phyloP scores from a whole-genome alignment of 2,329 filamentous ascomycete species.

The Dothideomycetes sp. region DNA sequence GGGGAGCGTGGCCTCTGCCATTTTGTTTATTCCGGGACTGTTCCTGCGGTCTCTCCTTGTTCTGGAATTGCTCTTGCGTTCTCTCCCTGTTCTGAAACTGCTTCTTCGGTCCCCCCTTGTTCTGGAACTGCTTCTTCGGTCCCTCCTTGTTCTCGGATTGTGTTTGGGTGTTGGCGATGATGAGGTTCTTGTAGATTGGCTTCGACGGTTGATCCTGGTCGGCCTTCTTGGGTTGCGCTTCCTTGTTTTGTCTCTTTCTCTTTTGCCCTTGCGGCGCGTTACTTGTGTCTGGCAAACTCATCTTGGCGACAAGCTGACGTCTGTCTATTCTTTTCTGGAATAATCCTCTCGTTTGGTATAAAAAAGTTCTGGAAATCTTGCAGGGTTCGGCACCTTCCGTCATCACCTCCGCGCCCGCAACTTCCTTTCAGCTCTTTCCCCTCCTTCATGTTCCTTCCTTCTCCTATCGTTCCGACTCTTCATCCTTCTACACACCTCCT shows the following conservation, averaged over 20 bases:
- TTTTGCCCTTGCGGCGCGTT: conserved; percentile 10
- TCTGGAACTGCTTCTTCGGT: neutral
- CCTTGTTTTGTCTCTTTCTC: conserved; percentile 10
- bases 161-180: neutral
- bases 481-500: too few relatives aligned
- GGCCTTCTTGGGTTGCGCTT: conserved; percentile 1
- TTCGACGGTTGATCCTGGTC: neutral
- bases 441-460: too few relatives aligned
- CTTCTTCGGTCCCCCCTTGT: neutral
- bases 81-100: neutral
- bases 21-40: neutral
- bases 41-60: neutral
- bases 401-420: conserved; percentile 5
- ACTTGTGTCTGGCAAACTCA: neutral
- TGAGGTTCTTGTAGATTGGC: conserved; percentile 9
- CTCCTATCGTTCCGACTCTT: too few relatives aligned
- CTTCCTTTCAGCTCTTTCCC: too few relatives aligned
- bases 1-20: neutral
- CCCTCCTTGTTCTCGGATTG: neutral
- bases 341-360: too few relatives aligned
- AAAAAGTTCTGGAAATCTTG: too few relatives aligned
- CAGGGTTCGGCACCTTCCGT: neutral
- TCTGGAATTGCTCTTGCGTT: neutral
- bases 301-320: conserved; percentile 1
- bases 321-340: neutral